phyloP scores from a whole-genome alignment of 495 filamentous ascomycete species.

The Acidomyces sp. region DNA sequence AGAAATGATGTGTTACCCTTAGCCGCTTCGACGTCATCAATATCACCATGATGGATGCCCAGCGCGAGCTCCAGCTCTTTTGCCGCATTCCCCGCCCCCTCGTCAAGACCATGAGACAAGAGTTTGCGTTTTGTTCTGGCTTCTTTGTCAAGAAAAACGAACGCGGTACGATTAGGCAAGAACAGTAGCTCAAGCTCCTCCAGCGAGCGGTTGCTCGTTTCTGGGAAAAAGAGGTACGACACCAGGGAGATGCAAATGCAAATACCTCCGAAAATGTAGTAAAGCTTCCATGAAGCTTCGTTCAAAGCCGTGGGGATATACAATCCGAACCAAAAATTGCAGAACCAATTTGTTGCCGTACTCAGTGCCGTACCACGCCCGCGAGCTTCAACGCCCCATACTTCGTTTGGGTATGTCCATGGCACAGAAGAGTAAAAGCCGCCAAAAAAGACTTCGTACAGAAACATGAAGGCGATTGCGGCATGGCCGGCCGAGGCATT shows the following conservation, averaged over 20 bases:
- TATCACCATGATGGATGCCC: too few species aligned
- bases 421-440: background rate
- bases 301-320: slow-evolving; percentile 7
- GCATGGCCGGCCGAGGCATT: slow-evolving; percentile 1
- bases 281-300: slow-evolving; percentile 3
- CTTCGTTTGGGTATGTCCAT: slow-evolving; percentile 14
- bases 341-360: slow-evolving; percentile 6
- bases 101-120: too few species aligned
- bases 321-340: slow-evolving; percentile 4
- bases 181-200: slow-evolving; percentile 47
- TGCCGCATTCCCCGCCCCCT: too few species aligned
- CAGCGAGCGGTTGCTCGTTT: slow-evolving; percentile 39
- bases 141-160: too few species aligned
- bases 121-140: too few species aligned
- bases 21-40: too few species aligned
- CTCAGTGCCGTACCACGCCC: slow-evolving; percentile 1
- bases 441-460: slow-evolving; percentile 7
- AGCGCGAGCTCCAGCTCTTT: too few species aligned
- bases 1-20: too few species aligned
- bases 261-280: slow-evolving; percentile 8
- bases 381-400: slow-evolving; percentile 18
- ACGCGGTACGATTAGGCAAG: slow-evolving; percentile 34
- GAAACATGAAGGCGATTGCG: slow-evolving; percentile 6
- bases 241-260: background rate
- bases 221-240: slow-evolving; percentile 11